Percentiles rank a stretch among this genome's conserved stretches.
phyloP scores from a whole-genome alignment of 1,284 basidiomycete species.

The Golubevia pallescens region DNA sequence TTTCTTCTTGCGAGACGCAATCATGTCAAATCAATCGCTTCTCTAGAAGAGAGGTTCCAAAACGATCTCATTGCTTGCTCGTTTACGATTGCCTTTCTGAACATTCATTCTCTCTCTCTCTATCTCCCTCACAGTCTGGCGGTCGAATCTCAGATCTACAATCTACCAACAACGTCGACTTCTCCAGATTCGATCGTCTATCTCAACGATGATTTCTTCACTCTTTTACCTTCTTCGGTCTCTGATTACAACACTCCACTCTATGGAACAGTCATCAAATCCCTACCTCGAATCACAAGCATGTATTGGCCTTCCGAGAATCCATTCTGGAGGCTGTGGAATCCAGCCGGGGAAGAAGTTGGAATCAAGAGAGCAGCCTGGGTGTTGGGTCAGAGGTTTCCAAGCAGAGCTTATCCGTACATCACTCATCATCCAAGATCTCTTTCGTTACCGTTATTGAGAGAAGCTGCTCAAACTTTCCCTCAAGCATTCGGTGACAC shows the following conservation, averaged over 20 bases:
- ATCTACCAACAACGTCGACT: background rate
- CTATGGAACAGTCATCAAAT: slow-evolving; percentile 10
- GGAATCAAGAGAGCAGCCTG: slow-evolving; percentile 25
- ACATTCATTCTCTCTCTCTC: too few relatives aligned
- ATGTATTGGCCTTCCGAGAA: slow-evolving; percentile 26
- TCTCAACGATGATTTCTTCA: background rate
- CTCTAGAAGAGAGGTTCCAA: too few relatives aligned
- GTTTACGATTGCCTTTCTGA: too few relatives aligned
- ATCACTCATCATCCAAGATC: slow-evolving; percentile 66
- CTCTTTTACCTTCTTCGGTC: background rate
- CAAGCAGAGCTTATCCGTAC: slow-evolving; percentile 65
- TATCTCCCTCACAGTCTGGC: background rate
- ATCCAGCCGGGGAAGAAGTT: slow-evolving; percentile 31
- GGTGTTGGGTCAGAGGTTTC: slow-evolving; percentile 59
- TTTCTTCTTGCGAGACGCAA: too few relatives aligned
- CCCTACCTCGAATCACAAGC: slow-evolving; percentile 19
- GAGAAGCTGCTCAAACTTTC: slow-evolving; percentile 59
- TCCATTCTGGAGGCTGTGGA: slow-evolving; percentile 32
- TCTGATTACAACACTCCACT: background rate
- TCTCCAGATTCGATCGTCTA: background rate
- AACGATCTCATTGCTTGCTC: too few relatives aligned
- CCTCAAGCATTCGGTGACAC: slow-evolving; percentile 50
- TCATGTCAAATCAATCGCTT: too few relatives aligned
- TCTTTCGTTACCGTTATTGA: slow-evolving; percentile 59
- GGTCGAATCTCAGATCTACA: background rate